Base-by-base conservation (phyloP, 352 stramenopile species). In the Detonula confervacea region DNA sequence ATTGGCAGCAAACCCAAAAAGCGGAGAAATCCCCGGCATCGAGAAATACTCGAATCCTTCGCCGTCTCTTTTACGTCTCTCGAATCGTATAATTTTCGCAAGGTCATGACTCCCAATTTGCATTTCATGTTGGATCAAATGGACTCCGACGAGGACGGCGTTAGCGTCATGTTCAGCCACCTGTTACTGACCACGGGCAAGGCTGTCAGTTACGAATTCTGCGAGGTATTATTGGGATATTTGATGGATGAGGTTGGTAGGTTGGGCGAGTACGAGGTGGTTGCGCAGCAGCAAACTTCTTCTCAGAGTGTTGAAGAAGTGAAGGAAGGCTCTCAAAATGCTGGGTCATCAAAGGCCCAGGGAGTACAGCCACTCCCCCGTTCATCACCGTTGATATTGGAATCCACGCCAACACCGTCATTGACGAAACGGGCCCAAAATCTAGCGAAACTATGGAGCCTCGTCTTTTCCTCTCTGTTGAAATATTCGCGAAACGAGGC, bases 21-120 rank as follows among this genome's bases (percentile, higher is more conserved):
- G 2, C 94, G 97, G 74, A 94, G 96, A n/a, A 51, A 56, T 59
- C 72, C 64, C 0, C 68, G 68, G 35, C 79, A 84, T 68, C 60
- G 76, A 75, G 97, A 99, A 76, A 96, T 98, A 82, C 81, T 99
- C 12, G 96, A 98, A 47, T 92, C 97, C 33, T 99, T 99, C 86
- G 96, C 97, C 4, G 92, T 96, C 11, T 95, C 96, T 1, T 99
- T 99, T 73, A 98, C 96, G 0, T 94, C 98, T 27, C 87, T 99
- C 14, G 96, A 99, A 79, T 95, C 93, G 22, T 93, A 95, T 55
- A 97, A 98, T 78, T 96, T 99, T 64, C 89, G 95, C 4, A 71
- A 77, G 27, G 89, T 87, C 29, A 61, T 96, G 9, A 84, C 80
- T 7, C 69, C 74, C 20, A 97, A 97, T 74, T 95, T 98, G 57